Base-by-base conservation (phyloP, 768 basidiomycete species). In the Xanthoconium purpureum region DNA sequence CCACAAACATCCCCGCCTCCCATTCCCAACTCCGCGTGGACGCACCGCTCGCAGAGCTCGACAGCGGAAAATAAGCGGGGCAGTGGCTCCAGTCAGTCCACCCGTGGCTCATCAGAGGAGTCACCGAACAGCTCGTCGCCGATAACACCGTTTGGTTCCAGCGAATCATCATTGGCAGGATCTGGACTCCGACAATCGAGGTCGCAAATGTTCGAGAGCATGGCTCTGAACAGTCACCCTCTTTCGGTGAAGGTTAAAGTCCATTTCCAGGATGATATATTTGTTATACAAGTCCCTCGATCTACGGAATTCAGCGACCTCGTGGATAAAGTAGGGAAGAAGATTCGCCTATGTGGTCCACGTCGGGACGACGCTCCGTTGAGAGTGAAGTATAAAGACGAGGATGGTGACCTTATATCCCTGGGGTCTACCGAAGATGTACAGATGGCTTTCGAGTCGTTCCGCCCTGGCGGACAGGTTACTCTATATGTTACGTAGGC, bases 201-300 rank as follows among this genome's bases (percentile, higher is more conserved):
- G 48, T 82, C 80, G 57, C 84, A 81, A 66, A 76, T 73, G 63
- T 84, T 78, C 66, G 83, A 79, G 42, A 73, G 71, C 55, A 62
- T 75, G 50, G 66, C 69, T 36, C 56, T 67, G 47, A 70, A 64
- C 28, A 59, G 67, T 54, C 69, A 65, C 54, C 63, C 61, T 11
- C 72, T 77, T 6, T 81, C 87, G 12, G 87, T 98, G 42, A 92
- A 94, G 69, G 86, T 98, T 68, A 96, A 96, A 74, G 93, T 98
- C 51, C 90, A 91, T 71, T 98, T 89, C 76, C 86, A 92, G 65
- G 91, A 95, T 64, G 94, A 97, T 69, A 89, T 97, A 45, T 98
- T 98, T 68, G 89, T 96, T 59, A 91, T 98, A 55, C 89, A 93
- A 72, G 92, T 96, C 28, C 82, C 90, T 42, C 81, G 87, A 58